phyloP scores from a whole-genome alignment of 164 flowering plant species.

The Tetracentron sinense region DNA sequence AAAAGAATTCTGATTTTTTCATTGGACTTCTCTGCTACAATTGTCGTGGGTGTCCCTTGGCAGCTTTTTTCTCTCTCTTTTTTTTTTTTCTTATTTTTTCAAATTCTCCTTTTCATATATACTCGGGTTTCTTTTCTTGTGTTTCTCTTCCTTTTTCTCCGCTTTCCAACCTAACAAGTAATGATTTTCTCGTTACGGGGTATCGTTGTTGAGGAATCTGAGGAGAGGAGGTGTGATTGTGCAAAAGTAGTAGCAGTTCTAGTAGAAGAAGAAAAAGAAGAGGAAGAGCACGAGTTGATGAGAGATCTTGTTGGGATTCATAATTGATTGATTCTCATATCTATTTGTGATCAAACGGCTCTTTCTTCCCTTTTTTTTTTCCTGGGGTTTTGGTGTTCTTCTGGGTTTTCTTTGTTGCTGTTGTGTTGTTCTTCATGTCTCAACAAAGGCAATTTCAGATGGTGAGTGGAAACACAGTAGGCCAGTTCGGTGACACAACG shows the following conservation, averaged over 20 bases:
- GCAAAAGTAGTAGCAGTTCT: constrained; percentile 28
- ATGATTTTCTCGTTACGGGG: constrained; percentile 54
- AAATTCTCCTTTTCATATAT: neutral
- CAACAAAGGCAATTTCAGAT: constrained; percentile 53
- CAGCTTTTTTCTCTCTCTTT: constrained; percentile 9
- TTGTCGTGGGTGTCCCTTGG: constrained; percentile 18
- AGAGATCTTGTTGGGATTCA: constrained; percentile 14
- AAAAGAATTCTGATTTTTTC: too few relatives aligned
- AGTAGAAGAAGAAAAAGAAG: constrained; percentile 11
- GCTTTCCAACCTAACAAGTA: constrained; percentile 25
- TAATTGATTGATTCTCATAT: constrained; percentile 23
- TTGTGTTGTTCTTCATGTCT: constrained; percentile 34
- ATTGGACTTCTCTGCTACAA: constrained; percentile 32
- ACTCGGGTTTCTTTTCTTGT: constrained; percentile 8
- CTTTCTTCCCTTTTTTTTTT: constrained; percentile 7
- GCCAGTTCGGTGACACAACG: constrained; percentile 53
- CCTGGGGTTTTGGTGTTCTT: constrained; percentile 1
- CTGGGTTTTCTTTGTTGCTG: neutral
- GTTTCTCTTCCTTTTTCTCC: constrained; percentile 9
- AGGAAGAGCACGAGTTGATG: constrained; percentile 31
- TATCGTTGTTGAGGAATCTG: constrained; percentile 49
- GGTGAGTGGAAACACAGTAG: constrained; percentile 40
- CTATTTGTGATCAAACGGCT: constrained; percentile 15
- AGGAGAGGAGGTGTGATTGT: constrained; percentile 26
- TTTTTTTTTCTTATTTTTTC: neutral